Base-by-base conservation (phyloP, 75 land plant species). In the Adiantum capillusveneris region DNA sequence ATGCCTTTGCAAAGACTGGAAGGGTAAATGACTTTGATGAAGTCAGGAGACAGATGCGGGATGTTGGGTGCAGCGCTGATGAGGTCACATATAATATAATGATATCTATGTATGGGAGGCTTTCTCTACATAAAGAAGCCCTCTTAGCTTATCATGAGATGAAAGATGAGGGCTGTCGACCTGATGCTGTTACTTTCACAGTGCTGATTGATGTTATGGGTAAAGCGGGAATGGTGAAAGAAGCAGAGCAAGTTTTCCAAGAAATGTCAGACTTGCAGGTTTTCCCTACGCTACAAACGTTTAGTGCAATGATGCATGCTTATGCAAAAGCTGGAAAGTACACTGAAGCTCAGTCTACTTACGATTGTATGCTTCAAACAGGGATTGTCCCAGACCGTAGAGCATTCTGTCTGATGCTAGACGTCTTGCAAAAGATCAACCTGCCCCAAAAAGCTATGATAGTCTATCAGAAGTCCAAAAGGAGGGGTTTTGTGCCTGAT, bases 171-270 rank as follows among this genome's bases (percentile, higher is more conserved):
- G 82, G 97, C 0, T 63, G 79, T 46, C 49, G 25, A 24, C 94
- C 93, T 26, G 97, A 92, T 80, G 75, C 77, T 11, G 84, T 92
- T 18, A 92, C 97, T 0, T 87, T 76, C 61, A 84, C 97, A 2
- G 79, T 80, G 36, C 53, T 92, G 48, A 81, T 87, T 58, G 97
- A 87, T 80, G 74, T 70, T 11, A 67, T 86, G 30, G 98, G 93
- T 11, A 94, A 85, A 58, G 81, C 73, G 46, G 79, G 70, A 66
- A 62, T 71, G 50, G 66, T 83, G 16, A 27, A 19, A 6, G 87
- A 85, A 56, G 95, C 95, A 59, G 84, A 62, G 11, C 59, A 65
- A 25, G 56, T 93, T 36, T 79, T 88, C 78, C 58, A 65, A n/a
- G 90, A 81, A 52, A 87, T 88, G 94, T 29, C 79, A 29, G 73